These are phyloP conservation scores for Lichtheimia ramosa DNA, from an alignment of 371 early-diverging fungal species.

Conservation along the genomic window DNA sequence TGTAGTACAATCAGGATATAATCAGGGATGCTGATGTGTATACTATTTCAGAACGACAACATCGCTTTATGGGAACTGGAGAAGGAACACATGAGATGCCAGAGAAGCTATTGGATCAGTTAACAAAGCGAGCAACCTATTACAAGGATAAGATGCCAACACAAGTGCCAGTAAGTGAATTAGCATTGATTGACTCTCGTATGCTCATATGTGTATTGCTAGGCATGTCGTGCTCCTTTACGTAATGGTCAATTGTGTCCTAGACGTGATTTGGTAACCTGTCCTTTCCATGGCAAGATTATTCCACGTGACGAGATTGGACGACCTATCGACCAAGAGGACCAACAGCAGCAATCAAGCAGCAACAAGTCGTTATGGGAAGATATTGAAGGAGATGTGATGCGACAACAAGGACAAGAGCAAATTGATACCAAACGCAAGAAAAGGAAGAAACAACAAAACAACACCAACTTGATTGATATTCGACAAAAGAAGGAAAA, in stretches of 20 bases:
- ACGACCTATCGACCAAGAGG: conserved; percentile 6
- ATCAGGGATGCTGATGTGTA: not conserved
- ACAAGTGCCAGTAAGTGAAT: conserved; percentile 37
- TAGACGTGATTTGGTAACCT: conserved; percentile 65
- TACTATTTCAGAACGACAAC: conserved; percentile 41
- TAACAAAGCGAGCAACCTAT: conserved; percentile 53
- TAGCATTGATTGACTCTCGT: not conserved
- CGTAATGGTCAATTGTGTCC: conserved; percentile 68
- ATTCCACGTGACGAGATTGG: conserved; percentile 66
- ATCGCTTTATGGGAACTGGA: conserved; percentile 69
- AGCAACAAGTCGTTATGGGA: conserved; percentile 41
- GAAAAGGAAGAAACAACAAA: conserved; percentile 18
- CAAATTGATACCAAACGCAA: conserved; percentile 25
- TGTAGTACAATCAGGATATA: not conserved
- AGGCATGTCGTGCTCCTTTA: conserved; percentile 69
- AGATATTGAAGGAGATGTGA: conserved; percentile 57
- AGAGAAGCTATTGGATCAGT: conserved; percentile 46
- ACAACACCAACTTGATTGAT: conserved; percentile 45
- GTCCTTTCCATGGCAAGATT: conserved; percentile 74
- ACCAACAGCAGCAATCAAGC: not conserved
- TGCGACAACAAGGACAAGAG: conserved; percentile 42
- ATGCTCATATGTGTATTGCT: not conserved
- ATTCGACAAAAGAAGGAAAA: conserved; percentile 53
- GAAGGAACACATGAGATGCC: conserved; percentile 63
- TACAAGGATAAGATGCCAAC: conserved; percentile 40